These are phyloP conservation scores for Urochloa ruziziensis DNA, from an alignment of 176 grass and related monocot genomes.

Conservation along the genomic window DNA sequence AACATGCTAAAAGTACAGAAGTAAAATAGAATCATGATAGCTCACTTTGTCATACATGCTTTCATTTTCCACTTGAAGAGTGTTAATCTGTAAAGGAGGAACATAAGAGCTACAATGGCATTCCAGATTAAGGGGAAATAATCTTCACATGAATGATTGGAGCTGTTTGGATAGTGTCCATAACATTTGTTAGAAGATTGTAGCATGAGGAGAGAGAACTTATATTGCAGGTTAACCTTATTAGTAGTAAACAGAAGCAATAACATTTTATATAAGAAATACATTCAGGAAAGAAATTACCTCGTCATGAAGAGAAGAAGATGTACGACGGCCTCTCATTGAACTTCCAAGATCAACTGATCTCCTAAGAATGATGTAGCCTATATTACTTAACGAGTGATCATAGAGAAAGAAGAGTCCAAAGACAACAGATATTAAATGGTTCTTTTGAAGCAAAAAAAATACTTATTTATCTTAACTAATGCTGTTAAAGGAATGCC, in stretches of 20 bases:
- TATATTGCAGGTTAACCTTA: background rate
- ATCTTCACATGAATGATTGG: conserved; percentile 10
- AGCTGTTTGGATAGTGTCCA: conserved; percentile 16
- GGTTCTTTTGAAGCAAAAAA: background rate
- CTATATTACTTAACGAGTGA: conserved; percentile 44
- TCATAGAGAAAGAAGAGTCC: conserved; percentile 21
- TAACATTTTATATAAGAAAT: conserved; percentile 7
- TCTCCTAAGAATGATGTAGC: conserved; percentile 61
- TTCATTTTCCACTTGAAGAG: conserved; percentile 70
- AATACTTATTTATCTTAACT: conserved; percentile 15
- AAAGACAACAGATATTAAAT: conserved; percentile 24
- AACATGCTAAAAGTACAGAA: conserved; percentile 25
- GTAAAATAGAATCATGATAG: conserved; percentile 27
- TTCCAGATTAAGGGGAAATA: background rate
- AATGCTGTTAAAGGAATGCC: background rate
- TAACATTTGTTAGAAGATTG: conserved; percentile 19
- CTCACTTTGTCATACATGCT: conserved; percentile 72
- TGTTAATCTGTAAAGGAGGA: conserved; percentile 61
- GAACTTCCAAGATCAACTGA: conserved; percentile 91
- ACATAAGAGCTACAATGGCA: conserved; percentile 17
- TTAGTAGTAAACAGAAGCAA: conserved; percentile 8
- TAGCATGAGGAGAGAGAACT: background rate
- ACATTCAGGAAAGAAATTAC: conserved; percentile 47
- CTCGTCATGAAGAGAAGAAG: conserved; percentile 77
- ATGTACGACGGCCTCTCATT: conserved; percentile 53